Conservation (phyloP, 1,284 basidiomycete genomes). For the Ceratobasidium theobromae region DNA sequence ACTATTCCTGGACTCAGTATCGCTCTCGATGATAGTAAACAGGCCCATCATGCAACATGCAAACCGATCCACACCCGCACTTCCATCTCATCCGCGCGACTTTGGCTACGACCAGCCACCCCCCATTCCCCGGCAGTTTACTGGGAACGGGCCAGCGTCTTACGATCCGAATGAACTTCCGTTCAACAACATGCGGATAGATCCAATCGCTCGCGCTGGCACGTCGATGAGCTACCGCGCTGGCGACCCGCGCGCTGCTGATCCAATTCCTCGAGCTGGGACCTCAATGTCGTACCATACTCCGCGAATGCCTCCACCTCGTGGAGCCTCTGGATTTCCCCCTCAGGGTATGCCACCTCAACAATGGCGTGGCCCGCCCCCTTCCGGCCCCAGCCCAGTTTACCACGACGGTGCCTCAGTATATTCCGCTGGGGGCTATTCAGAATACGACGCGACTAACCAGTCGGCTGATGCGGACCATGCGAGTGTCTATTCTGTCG, state of each 20-base stretch:
- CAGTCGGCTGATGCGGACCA: not conserved
- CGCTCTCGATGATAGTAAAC: conserved; percentile 1
- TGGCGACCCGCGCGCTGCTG: conserved; percentile 38
- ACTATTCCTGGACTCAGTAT: not conserved
- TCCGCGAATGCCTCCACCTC: conserved; percentile 25
- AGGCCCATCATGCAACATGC: conserved; percentile 42
- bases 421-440: conserved; percentile 10
- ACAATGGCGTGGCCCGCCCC: conserved; percentile 13
- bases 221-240: conserved; percentile 57
- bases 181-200: conserved; percentile 48
- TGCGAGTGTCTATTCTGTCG: conserved; percentile 8
- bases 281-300: conserved; percentile 26
- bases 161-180: conserved; percentile 52
- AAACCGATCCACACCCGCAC: conserved; percentile 49
- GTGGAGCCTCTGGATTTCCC: conserved; percentile 3
- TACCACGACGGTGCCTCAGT: conserved; percentile 15
- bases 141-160: conserved; percentile 42
- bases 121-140: conserved; percentile 41
- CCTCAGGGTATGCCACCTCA: conserved; percentile 21
- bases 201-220: conserved; percentile 51
- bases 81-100: conserved; percentile 48
- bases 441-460: not conserved
- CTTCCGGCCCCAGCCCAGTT: conserved; percentile 1
- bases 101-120: conserved; percentile 40
- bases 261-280: conserved; percentile 37